phyloP scores from a whole-genome alignment of 345 rosid genomes.

The Pugionium cornutum region DNA sequence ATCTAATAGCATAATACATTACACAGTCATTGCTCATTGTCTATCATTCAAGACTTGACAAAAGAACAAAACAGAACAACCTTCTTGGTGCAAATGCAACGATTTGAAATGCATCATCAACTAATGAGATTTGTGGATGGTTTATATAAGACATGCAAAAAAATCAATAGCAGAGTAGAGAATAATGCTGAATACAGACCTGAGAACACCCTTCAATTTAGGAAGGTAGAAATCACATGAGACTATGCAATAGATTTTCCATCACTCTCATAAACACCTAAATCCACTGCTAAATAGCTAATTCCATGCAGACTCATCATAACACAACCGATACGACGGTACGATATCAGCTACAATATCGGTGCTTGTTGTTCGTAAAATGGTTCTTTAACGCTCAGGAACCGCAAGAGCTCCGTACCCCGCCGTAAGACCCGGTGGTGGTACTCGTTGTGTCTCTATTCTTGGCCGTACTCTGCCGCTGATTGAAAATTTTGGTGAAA shows the following conservation, averaged over 20 bases:
- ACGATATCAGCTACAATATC: neutral
- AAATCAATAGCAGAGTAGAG: neutral
- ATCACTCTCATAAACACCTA: neutral
- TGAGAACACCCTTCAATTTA: neutral
- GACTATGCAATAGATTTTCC: slow-evolving; percentile 1
- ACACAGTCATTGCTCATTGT: too few relatives aligned
- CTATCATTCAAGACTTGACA: too few relatives aligned
- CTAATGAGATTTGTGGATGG: neutral
- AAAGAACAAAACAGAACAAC: neutral
- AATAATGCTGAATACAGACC: neutral
- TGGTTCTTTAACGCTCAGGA: neutral
- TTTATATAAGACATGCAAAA: neutral
- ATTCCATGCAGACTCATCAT: too few relatives aligned
- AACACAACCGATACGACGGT: too few relatives aligned
- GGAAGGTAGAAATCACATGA: neutral
- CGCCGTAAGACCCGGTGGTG: slow-evolving; percentile 26
- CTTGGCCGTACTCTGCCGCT: slow-evolving; percentile 28
- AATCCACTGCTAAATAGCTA: neutral
- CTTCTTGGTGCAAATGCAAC: neutral
- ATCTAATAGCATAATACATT: too few relatives aligned
- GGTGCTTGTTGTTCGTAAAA: neutral
- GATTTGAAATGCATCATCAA: slow-evolving; percentile 1
- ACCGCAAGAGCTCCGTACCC: slow-evolving; percentile 26
- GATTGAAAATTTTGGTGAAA: slow-evolving; percentile 42
- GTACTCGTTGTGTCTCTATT: slow-evolving; percentile 13